phyloP scores from a whole-genome alignment of 2,329 filamentous ascomycete genomes.

The Trichoderma koningiopsis region DNA sequence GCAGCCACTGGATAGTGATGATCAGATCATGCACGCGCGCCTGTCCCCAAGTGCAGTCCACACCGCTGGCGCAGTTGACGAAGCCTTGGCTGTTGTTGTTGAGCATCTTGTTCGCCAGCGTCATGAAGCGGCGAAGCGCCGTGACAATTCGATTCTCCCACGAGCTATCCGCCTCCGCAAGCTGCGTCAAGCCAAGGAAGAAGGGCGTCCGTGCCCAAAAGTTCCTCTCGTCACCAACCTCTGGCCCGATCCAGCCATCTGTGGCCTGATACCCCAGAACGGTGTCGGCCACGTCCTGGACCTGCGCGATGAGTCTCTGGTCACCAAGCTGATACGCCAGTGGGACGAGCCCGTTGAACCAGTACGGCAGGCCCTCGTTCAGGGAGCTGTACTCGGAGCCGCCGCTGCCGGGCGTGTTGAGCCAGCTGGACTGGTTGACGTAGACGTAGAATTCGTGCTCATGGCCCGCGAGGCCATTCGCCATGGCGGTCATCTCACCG shows the following conservation, averaged over 20 bases:
- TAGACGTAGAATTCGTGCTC: slow-evolving; percentile 56
- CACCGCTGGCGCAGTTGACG: slow-evolving; percentile 46
- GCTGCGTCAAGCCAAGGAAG: slow-evolving; percentile 38
- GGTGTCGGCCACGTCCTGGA: slow-evolving; percentile 39
- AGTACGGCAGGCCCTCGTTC: slow-evolving; percentile 61
- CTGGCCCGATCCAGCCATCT: slow-evolving; percentile 58
- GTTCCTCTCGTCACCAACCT: slow-evolving; percentile 33
- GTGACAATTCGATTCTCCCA: slow-evolving; percentile 31
- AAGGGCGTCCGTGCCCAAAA: slow-evolving; percentile 40
- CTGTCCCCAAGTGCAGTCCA: slow-evolving; percentile 38
- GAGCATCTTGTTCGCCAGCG: slow-evolving; percentile 57
- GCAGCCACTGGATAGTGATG: slow-evolving; percentile 45
- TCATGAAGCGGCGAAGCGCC: slow-evolving; percentile 35
- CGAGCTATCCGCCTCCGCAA: slow-evolving; percentile 37
- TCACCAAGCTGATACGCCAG: slow-evolving; percentile 55
- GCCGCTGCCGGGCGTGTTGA: slow-evolving; percentile 37
- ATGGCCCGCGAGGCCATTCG: slow-evolving; percentile 55
- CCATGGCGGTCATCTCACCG: slow-evolving; percentile 52
- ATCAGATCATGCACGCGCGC: slow-evolving; percentile 44
- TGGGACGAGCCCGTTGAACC: slow-evolving; percentile 62
- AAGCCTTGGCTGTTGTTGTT: slow-evolving; percentile 54
- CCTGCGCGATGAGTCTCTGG: slow-evolving; percentile 46
- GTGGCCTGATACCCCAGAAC: slow-evolving; percentile 45
- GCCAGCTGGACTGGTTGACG: slow-evolving; percentile 54
- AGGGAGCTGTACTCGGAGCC: slow-evolving; percentile 57